Percentiles rank a stretch among this genome's conserved stretches.
These are phyloP conservation scores for Delitschia confertaspora DNA, from an alignment of 495 filamentous ascomycete species.

Conservation along the genomic window DNA sequence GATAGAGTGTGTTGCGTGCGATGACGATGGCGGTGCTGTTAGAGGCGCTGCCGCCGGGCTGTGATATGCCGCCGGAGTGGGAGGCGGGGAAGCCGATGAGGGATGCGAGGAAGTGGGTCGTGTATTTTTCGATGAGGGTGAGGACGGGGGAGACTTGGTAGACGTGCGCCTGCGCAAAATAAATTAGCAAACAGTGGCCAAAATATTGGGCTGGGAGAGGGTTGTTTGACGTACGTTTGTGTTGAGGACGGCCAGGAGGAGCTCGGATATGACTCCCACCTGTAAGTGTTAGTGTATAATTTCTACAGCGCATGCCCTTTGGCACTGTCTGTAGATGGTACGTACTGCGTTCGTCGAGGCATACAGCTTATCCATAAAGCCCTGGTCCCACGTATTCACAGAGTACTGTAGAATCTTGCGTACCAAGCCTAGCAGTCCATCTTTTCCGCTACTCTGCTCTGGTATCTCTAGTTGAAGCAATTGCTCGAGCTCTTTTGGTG, in stretches of 20 bases:
- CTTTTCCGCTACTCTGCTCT: conserved; percentile 53
- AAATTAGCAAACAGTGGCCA: background rate
- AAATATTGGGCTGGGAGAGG: background rate
- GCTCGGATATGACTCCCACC: conserved; percentile 71
- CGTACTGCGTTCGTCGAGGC: conserved; percentile 70
- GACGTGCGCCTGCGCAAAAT: conserved; percentile 49
- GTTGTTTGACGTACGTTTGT: conserved; percentile 66
- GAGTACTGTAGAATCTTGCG: conserved; percentile 64
- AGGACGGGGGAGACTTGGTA: conserved; percentile 85
- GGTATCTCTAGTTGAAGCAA: conserved; percentile 61
- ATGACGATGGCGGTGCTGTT: conserved; percentile 84
- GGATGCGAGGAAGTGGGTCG: conserved; percentile 55
- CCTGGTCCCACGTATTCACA: conserved; percentile 95
- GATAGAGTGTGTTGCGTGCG: conserved; percentile 78
- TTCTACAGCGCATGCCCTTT: background rate
- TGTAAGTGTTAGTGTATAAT: conserved; percentile 26
- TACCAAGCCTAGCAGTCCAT: conserved; percentile 59
- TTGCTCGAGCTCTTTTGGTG: conserved; percentile 58
- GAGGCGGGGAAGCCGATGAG: conserved; percentile 69
- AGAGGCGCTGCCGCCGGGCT: conserved; percentile 75
- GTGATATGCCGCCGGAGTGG: conserved; percentile 75
- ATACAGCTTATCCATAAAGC: conserved; percentile 90
- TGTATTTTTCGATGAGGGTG: conserved; percentile 75
- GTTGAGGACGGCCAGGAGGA: conserved; percentile 74
- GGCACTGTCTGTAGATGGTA: background rate